Base-by-base conservation (phyloP, 495 filamentous ascomycete species). In the Paragyromitra xinjiangensis region DNA sequence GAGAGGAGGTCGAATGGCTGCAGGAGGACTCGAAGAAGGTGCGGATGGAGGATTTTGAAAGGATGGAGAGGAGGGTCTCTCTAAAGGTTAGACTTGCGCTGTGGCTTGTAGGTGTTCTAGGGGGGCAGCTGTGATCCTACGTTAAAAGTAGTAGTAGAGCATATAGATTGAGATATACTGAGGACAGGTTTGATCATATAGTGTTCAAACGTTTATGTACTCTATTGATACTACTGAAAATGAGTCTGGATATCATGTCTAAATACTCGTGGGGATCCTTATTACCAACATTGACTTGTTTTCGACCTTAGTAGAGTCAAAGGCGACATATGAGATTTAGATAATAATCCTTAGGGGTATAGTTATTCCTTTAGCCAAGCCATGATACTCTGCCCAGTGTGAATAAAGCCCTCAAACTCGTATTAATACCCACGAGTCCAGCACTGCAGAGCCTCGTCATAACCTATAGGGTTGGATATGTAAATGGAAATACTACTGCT, bases 81-180 rank as follows among this genome's bases (percentile, higher is more conserved):
- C 87, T 95, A 83, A 91, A 92, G 82, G 96, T 99, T 39, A 88
- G 93, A 69, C 84, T 97, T 59, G 93, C 94, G 3, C 94, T 98
- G 92, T 94, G 92, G 93, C 90, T 98, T 42, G 80, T 82, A 19
- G 72, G 69, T 7, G 63, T 51, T 34, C 50, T 82, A 14, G 80
- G 80, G 51, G 80, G 80, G 22, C 80, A 82, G 39, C 16, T 81
- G 22, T 81, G 68, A 71, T 68, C 3, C 16, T 51, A 1, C 16
- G 16, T 5, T 51, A 22, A 56, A 24, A 55, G 7, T n/a, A 6
- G 19, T 19, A 24, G 19, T 6, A 19, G 1, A 6, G 16, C 16
- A 16, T n/a, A 51, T 50, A 51, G 19, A 51, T 51, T 6, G 48
- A 51, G 48, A 51, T 19, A 19, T 51, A 51, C 16, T 19, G 48